Base-by-base conservation (phyloP, 148 eudicot genomes). In the Selenicereus undatus region DNA sequence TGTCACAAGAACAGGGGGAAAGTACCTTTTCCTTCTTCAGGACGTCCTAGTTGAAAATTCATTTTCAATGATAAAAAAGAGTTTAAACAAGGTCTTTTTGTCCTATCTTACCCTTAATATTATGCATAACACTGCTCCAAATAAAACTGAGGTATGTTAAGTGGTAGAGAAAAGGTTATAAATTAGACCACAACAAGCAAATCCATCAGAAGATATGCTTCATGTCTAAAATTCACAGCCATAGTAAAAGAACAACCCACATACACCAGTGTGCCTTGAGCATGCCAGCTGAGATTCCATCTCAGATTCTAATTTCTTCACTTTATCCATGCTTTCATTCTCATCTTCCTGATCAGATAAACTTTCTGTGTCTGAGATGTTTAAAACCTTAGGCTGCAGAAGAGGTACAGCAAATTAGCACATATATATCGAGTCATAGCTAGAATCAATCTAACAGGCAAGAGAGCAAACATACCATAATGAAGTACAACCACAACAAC, bases 181-280 rank as follows among this genome's bases (percentile, higher is more conserved):
- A 74, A 54, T 43, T 4, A 60, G 36, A 6, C 26, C 21, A 8
- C 1, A 35, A 71, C 8, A 39, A 72, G 22, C 7, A 10, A 21
- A 48, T 9, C 12, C 2, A 48, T 48, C 0, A 20, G 10, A 22
- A 42, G 51, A 64, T n/a, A 22, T 0, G 29, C 26, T 22, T 9
- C 11, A 74, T 26, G 60, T 13, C 7, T 26, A 26, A 39, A 54
- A 70, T 71, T 14, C 35, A 65, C 22, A 77, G 52, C 35, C 24
- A 76, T n/a, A 71, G 12, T 54, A 70, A 36, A 39, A 18, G 22
- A 73, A 78, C 16, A 62, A 43, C 4, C 54, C 75, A 68, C 22
- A 84, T 91, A 93, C 97, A 87, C 78, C 90, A 65, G 73, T 82
- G 72, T 81, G 84, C 80, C 82, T 84, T 26, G 88, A 80, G 76